Conservation (phyloP, 345 rosid species). For the Eucalyptus melliodora region DNA sequence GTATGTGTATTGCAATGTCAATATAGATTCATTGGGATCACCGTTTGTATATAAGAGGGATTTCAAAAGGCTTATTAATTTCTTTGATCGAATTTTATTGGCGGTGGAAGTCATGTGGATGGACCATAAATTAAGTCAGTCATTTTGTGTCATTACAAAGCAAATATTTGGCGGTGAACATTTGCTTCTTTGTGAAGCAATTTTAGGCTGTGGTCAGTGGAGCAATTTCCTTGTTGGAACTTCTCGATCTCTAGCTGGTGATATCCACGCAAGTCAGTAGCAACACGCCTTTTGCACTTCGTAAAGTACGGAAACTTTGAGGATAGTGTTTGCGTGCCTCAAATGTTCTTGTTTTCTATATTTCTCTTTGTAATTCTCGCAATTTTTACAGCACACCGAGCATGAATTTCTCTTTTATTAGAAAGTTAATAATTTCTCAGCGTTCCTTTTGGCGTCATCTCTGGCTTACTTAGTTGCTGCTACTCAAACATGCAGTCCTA, state of each 20-base stretch:
- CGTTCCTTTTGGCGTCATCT: background rate
- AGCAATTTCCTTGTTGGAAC: background rate
- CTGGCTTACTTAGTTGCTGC: conserved; percentile 11
- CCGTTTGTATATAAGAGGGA: background rate
- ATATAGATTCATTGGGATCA: background rate
- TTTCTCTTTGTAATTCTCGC: background rate
- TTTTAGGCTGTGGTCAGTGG: background rate
- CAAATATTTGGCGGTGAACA: background rate
- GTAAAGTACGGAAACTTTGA: background rate
- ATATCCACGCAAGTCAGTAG: background rate
- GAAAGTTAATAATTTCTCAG: background rate
- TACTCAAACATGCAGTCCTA: conserved; percentile 38
- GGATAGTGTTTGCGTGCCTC: background rate
- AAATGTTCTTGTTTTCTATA: background rate
- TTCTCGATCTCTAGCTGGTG: background rate
- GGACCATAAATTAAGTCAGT: background rate
- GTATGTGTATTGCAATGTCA: background rate
- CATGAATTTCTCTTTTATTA: background rate
- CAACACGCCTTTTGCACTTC: background rate
- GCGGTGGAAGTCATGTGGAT: background rate
- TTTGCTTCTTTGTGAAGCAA: background rate
- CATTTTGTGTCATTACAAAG: background rate
- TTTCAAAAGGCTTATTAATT: background rate
- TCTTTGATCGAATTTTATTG: background rate
- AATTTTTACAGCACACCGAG: background rate